Conservation (phyloP, 2,329 filamentous ascomycete species). For the Bipolaris cookei region DNA sequence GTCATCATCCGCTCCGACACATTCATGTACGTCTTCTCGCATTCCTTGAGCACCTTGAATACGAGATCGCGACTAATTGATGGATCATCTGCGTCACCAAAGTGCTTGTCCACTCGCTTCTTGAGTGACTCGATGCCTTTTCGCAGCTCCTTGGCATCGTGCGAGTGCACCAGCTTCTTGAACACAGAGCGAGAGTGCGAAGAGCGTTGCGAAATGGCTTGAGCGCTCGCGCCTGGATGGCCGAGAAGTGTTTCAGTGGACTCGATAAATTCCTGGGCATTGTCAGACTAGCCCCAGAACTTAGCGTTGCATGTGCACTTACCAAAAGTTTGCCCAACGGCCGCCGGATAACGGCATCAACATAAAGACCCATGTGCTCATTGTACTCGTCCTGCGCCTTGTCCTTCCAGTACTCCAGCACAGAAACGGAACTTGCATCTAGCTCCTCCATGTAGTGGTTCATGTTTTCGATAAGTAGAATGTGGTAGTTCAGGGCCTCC, state of each 20-base stretch:
- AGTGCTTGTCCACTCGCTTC: slow-evolving; percentile 96
- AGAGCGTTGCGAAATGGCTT: slow-evolving; percentile 76
- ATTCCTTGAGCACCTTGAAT: slow-evolving; percentile 65
- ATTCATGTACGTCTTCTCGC: slow-evolving; percentile 62
- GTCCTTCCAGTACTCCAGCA: slow-evolving; percentile 82
- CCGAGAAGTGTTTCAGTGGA: slow-evolving; percentile 78
- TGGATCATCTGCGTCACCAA: slow-evolving; percentile 84
- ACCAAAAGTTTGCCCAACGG: slow-evolving; percentile 84
- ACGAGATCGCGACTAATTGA: slow-evolving; percentile 66
- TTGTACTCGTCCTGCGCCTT: slow-evolving; percentile 78
- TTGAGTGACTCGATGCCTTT: slow-evolving; percentile 89
- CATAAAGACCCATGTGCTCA: slow-evolving; percentile 87
- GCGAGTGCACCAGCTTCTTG: slow-evolving; percentile 81
- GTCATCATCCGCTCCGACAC: slow-evolving; percentile 58
- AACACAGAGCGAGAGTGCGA: slow-evolving; percentile 83
- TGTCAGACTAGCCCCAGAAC: slow-evolving; percentile 15
- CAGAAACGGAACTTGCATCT: slow-evolving; percentile 72
- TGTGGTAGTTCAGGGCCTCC: slow-evolving; percentile 95
- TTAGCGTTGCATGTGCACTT: slow-evolving; percentile 26
- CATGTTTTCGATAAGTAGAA: slow-evolving; percentile 98
- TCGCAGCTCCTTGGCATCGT: slow-evolving; percentile 83
- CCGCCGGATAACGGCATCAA: slow-evolving; percentile 84
- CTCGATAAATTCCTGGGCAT: slow-evolving; percentile 76
- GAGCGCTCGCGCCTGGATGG: slow-evolving; percentile 56
- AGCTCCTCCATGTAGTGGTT: slow-evolving; percentile 96